phyloP scores from a whole-genome alignment of 1,284 basidiomycete species.

The Cryptococcus floricola region DNA sequence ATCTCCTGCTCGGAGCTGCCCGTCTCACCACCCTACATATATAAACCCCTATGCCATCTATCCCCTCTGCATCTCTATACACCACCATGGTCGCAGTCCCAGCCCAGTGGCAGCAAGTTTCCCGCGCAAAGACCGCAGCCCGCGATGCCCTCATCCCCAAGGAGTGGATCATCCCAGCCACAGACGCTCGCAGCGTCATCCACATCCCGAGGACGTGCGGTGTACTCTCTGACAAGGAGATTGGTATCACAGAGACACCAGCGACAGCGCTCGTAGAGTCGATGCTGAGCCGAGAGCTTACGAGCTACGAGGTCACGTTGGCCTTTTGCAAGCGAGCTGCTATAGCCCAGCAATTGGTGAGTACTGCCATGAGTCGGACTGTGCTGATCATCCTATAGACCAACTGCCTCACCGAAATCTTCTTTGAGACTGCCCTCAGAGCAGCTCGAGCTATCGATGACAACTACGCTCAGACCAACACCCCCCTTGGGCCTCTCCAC shows the following conservation, averaged over 20 bases:
- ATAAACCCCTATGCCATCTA: constrained; percentile 1
- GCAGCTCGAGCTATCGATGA: constrained; percentile 50
- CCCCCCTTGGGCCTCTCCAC: constrained; percentile 51
- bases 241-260: constrained; percentile 61
- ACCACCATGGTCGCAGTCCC: not conserved
- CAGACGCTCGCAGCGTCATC: constrained; percentile 54
- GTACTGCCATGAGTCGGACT: constrained; percentile 28
- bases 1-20: not conserved
- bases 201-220: constrained; percentile 59
- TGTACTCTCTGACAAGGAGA: constrained; percentile 58
- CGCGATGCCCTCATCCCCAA: constrained; percentile 60
- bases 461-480: constrained; percentile 42
- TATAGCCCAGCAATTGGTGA: constrained; percentile 73
- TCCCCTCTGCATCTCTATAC: constrained; percentile 1
- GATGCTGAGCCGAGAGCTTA: constrained; percentile 25
- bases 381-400: constrained; percentile 23
- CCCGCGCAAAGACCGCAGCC: constrained; percentile 54
- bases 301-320: constrained; percentile 27
- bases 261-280: constrained; percentile 26
- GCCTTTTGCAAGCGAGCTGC: constrained; percentile 74
- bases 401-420: constrained; percentile 52
- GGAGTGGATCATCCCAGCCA: constrained; percentile 56
- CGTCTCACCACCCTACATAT: not conserved
- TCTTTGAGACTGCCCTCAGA: constrained; percentile 49
- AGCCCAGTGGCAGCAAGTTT: constrained; percentile 55